Conservation (phyloP, 192 early-diverging fungal genomes). For the Funneliformis geosporum region DNA sequence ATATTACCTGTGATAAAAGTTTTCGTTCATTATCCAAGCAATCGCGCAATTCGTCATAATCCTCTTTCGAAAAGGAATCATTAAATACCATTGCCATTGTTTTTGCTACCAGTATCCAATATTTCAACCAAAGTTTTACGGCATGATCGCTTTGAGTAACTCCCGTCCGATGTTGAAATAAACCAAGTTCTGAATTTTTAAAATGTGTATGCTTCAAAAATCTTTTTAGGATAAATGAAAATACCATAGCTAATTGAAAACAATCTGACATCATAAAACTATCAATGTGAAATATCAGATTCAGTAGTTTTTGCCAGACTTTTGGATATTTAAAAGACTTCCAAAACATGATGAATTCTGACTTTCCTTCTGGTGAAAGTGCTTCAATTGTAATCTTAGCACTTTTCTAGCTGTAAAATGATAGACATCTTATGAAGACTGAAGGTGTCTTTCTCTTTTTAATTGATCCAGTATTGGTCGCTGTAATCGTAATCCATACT, state of each 20-base stretch:
- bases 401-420: neutral
- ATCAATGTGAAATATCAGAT: too few species aligned
- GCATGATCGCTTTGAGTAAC: neutral
- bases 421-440: neutral
- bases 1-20: neutral
- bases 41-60: neutral
- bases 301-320: too few species aligned
- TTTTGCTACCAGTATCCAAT: constrained; percentile 2
- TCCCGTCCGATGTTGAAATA: neutral
- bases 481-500: neutral
- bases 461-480: neutral
- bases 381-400: neutral
- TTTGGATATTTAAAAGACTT: neutral
- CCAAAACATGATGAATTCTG: neutral
- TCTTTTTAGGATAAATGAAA: neutral
- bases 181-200: neutral
- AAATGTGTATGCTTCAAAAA: neutral
- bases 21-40: neutral
- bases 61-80: neutral
- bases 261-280: neutral
- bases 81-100: neutral
- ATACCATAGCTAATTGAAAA: neutral
- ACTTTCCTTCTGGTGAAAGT: too few species aligned
- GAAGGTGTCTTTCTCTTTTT: constrained; percentile 2
- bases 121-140: too few species aligned